A percentile compares a stretch with the other conserved stretches of the same genome.
These are phyloP conservation scores for Aquilaria sinensis DNA, from an alignment of 345 rosid species.

Conservation along the genomic window DNA sequence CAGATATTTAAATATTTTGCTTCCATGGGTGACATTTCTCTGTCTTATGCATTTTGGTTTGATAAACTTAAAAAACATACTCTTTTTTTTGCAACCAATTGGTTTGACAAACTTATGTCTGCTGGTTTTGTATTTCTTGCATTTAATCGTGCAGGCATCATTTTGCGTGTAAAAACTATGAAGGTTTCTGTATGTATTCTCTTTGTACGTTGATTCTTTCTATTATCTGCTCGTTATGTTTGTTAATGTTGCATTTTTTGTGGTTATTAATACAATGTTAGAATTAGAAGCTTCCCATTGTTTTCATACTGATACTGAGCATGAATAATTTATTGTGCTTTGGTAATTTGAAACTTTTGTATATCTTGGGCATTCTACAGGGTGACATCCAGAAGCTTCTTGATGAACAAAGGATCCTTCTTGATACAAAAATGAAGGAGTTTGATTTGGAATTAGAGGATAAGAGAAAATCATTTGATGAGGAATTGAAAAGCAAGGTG, in stretches of 20 bases:
- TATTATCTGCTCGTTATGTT: neutral
- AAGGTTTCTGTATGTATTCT: too few relatives aligned
- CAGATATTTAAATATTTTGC: too few relatives aligned
- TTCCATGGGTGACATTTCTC: too few relatives aligned
- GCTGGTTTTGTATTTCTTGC: too few relatives aligned
- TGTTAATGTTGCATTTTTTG: neutral
- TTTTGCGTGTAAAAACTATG: too few relatives aligned
- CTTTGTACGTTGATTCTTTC: too few relatives aligned
- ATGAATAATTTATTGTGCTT: neutral
- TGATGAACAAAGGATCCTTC: constrained; percentile 52
- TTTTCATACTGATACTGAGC: neutral
- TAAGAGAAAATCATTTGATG: constrained; percentile 48
- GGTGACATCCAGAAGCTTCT: constrained; percentile 56
- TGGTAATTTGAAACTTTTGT: constrained; percentile 1
- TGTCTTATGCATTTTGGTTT: too few relatives aligned
- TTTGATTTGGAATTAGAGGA: constrained; percentile 54
- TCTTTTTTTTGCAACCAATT: too few relatives aligned
- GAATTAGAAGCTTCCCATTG: neutral
- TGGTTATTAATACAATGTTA: neutral
- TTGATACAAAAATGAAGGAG: constrained; percentile 46
- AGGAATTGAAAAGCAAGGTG: constrained; percentile 46
- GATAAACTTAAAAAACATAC: too few relatives aligned
- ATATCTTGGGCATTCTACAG: constrained; percentile 28
- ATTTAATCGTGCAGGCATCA: too few relatives aligned
- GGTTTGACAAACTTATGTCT: too few relatives aligned